These are phyloP conservation scores for Yarrowia yakushimensis DNA, from an alignment of 805 yeast genomes.

Conservation along the genomic window DNA sequence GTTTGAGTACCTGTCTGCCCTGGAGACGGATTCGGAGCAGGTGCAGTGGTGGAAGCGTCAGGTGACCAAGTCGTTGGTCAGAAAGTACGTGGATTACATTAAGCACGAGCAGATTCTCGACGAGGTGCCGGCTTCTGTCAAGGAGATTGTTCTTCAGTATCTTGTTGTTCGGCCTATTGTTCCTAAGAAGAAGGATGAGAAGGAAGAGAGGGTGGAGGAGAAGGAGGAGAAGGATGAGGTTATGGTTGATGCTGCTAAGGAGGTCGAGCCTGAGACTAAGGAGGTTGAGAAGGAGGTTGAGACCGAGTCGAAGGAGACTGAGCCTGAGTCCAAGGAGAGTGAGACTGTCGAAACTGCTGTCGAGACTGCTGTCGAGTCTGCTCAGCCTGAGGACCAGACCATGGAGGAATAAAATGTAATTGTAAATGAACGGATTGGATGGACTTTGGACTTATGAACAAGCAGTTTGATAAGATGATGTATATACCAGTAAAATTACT, in stretches of 20 bases:
- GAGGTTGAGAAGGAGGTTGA: no score
- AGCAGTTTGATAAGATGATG: no score
- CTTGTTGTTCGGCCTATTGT: not conserved
- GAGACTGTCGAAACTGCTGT: not conserved
- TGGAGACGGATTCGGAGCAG: conserved; percentile 19
- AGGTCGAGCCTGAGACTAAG: not conserved
- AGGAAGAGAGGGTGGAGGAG: not conserved
- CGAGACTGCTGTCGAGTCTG: no score
- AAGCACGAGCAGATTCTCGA: not conserved
- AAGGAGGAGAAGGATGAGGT: not conserved
- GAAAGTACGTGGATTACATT: conserved; percentile 7
- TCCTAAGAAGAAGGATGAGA: not conserved
- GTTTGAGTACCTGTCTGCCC: not conserved
- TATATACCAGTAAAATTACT: no score
- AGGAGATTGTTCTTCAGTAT: not conserved
- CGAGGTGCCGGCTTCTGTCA: not conserved
- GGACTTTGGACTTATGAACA: no score
- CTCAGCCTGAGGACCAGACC: not conserved
- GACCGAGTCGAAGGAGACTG: not conserved
- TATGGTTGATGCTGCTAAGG: not conserved
- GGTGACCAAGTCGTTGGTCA: conserved; percentile 1
- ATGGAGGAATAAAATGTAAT: not conserved
- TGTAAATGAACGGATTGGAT: not conserved
- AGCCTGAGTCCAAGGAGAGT: no score
- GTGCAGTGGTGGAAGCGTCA: conserved; percentile 26